Evolutionary conservation across 2,329 filamentous ascomycete species (phyloP).

Genomic region (Penicillium sp.): DNA sequence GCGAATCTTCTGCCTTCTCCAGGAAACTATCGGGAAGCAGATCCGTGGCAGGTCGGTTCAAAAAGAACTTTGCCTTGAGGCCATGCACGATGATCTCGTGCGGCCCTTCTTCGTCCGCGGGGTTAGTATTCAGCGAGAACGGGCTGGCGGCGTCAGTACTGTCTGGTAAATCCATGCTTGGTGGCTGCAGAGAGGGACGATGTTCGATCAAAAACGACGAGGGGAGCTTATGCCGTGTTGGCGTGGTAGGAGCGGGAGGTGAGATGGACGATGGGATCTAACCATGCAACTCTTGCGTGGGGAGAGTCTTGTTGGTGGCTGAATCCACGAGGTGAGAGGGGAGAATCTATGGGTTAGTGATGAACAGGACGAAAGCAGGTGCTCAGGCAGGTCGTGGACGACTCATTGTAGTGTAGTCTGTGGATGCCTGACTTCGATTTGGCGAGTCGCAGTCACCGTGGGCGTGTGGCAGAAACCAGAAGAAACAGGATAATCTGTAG

Average conservation of each 20-base stretch:
- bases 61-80: conserved; percentile 28
- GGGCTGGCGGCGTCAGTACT: not conserved
- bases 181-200: not conserved
- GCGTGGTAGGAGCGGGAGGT: not conserved
- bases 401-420: too few relatives aligned
- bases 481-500: too few relatives aligned
- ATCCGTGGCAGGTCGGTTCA: conserved; percentile 26
- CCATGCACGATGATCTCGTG: conserved; percentile 26
- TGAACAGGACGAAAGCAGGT: too few relatives aligned
- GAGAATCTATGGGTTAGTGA: too few relatives aligned
- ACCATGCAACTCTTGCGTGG: not conserved
- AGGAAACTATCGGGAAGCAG: conserved; percentile 29
- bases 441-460: too few relatives aligned
- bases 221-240: not conserved
- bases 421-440: too few relatives aligned
- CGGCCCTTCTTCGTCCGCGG: not conserved
- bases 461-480: too few relatives aligned
- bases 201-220: not conserved
- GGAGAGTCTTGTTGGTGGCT: too few relatives aligned
- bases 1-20: conserved; percentile 21
- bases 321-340: too few relatives aligned
- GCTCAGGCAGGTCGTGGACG: too few relatives aligned
- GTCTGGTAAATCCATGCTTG: not conserved
- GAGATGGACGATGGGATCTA: not conserved
- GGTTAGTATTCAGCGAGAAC: not conserved